Conservation (phyloP, 2,329 filamentous ascomycete genomes). For the Leptographium radiaticola region DNA sequence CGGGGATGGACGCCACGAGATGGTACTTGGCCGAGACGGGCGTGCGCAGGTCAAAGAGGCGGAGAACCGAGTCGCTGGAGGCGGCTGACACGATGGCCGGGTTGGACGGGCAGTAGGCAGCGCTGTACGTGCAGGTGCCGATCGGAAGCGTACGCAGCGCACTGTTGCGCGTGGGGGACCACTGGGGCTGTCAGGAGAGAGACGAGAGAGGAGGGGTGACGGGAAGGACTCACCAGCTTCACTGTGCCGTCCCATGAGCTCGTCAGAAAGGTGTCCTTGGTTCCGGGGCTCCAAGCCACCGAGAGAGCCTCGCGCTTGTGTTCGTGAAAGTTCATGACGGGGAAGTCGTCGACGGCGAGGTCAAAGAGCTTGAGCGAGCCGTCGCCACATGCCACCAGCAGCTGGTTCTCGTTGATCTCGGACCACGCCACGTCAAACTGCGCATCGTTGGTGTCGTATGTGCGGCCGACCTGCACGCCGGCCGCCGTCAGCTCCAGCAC, state of each 20-base stretch:
- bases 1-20: slow-evolving; percentile 68
- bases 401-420: slow-evolving; percentile 90
- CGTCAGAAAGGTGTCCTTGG: slow-evolving; percentile 82
- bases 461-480: slow-evolving; percentile 75
- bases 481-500: slow-evolving; percentile 70
- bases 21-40: slow-evolving; percentile 81
- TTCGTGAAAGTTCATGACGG: slow-evolving; percentile 83
- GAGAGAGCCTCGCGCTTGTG: slow-evolving; percentile 89
- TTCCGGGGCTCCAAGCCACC: slow-evolving; percentile 81
- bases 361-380: slow-evolving; percentile 94
- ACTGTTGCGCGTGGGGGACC: slow-evolving; percentile 65
- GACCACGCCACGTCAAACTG: slow-evolving; percentile 94
- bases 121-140: slow-evolving; percentile 86
- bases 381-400: slow-evolving; percentile 80
- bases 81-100: slow-evolving; percentile 78
- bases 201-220: neutral
- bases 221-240: slow-evolving; percentile 51
- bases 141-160: slow-evolving; percentile 80
- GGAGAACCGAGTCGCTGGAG: slow-evolving; percentile 75
- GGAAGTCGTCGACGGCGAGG: slow-evolving; percentile 66
- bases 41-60: slow-evolving; percentile 83
- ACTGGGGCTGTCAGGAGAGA: slow-evolving; percentile 31
- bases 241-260: slow-evolving; percentile 94
- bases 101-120: slow-evolving; percentile 80
- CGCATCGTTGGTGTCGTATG: slow-evolving; percentile 92